Evolutionary conservation across 225 moss, liverwort and hornwort genomes (phyloP), one percentile per base, ranked within the genome.

Genomic region (Polytrichum commune): DNA sequence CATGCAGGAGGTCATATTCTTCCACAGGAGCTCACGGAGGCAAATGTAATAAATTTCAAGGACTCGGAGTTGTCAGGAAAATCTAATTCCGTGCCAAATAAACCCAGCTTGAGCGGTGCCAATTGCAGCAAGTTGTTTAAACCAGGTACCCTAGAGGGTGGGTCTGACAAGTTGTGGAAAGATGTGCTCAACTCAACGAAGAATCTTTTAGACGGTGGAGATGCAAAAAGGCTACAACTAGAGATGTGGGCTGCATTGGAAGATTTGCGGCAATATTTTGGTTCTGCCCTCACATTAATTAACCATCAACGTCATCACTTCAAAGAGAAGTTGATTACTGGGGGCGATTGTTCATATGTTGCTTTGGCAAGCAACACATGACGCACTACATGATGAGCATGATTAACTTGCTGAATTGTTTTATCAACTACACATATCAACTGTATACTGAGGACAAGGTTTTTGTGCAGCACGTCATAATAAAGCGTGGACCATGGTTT

Each of bases 371-470:
- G 57, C 5, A 61, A 5, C 29, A 70, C 23, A 20, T 70, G 28
- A 70, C 70, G 22, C 70, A 70, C 10, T 61, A 70, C 24, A 70
- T 70, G 29, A 18, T 70, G 9, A 67, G 29, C 26, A 22, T 26
- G 9, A 18, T 5, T 62, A 8, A 18, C 2, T 5, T 26, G 22
- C 8, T 23, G 5, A 62, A 20, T 62, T 19, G 8, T 19, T 62
- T 55, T 55, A 55, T 3, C 55, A 55, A 55, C 13, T 13, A 18
- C 19, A 16, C 16, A 18, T 0, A 55, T 0, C 5, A 55, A 55
- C 55, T 26, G 26, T 26, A 55, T 13, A 55, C 19, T 16, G 19
- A 16, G 19, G 19, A 55, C 19, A 55, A 55, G 10, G 16, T 20
- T 27, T 28, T 30, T 16, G 27, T 30, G 38, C 66, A 67, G 46